Percentiles rank a stretch among this genome's conserved stretches.
These are phyloP conservation scores for Heterobasidion occidentale DNA, from an alignment of 1,284 basidiomycete species.

Conservation along the genomic window DNA sequence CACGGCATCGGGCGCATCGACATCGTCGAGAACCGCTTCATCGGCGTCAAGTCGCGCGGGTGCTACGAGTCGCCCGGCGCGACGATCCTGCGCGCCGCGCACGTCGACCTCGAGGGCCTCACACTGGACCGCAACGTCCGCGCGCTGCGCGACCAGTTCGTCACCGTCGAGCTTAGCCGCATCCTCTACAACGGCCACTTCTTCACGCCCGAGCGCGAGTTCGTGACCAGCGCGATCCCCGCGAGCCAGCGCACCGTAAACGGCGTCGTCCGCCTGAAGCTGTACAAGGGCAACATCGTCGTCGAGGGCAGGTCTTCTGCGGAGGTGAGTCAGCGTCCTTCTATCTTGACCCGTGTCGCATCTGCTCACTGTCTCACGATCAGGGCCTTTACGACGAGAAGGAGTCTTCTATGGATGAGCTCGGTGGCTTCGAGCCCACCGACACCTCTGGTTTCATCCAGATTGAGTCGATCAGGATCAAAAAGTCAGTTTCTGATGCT, in stretches of 20 bases:
- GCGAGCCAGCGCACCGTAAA: conserved; percentile 96
- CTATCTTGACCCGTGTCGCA: neutral
- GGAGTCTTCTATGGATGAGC: conserved; percentile 98
- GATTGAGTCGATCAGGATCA: conserved; percentile 93
- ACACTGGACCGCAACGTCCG: conserved; percentile 97
- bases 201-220: conserved; percentile 98
- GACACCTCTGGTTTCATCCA: conserved; percentile 92
- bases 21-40: conserved; percentile 99
- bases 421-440: conserved; percentile 93
- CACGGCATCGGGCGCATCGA: conserved; percentile 97
- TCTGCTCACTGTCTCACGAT: neutral
- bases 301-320: conserved; percentile 89
- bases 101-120: conserved; percentile 95
- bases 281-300: conserved; percentile 96
- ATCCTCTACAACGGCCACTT: conserved; percentile 97
- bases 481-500: conserved; percentile 58
- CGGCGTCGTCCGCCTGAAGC: conserved; percentile 82
- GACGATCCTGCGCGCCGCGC: conserved; percentile 91
- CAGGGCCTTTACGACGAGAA: conserved; percentile 93
- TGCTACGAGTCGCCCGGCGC: conserved; percentile 98
- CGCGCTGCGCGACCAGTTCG: conserved; percentile 89
- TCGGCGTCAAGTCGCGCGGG: conserved; percentile 97
- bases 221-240: conserved; percentile 83
- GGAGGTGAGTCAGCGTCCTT: conserved; percentile 42
- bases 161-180: conserved; percentile 84